Evolutionary conservation across 768 basidiomycete species (phyloP).

Genomic region (Lactarius vividus): DNA sequence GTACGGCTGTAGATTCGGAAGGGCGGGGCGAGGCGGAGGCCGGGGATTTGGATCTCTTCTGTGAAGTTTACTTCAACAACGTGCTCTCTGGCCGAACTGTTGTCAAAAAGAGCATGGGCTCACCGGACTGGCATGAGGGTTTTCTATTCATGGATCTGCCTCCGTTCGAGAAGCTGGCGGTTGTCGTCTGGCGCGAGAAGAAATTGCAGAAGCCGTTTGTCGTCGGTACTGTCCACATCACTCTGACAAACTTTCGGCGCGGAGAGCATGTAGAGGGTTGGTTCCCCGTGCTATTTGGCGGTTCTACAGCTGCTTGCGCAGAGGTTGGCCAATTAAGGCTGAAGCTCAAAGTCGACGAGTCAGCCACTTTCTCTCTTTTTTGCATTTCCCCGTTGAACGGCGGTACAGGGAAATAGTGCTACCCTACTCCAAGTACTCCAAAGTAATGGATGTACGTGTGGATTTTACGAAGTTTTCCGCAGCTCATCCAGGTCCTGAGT

Average conservation of each 20-base stretch:
- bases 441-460: conserved; percentile 54
- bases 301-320: conserved; percentile 46
- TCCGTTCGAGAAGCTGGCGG: conserved; percentile 67
- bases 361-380: conserved; percentile 33
- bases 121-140: conserved; percentile 79
- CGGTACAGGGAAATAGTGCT: conserved; percentile 72
- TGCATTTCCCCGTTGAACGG: neutral
- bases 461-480: neutral
- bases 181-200: conserved; percentile 70
- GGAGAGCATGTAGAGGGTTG: conserved; percentile 78
- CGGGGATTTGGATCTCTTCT: conserved; percentile 68
- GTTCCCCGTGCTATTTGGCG: conserved; percentile 68
- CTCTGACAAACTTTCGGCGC: conserved; percentile 68
- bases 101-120: conserved; percentile 60
- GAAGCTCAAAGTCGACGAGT: conserved; percentile 77
- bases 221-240: conserved; percentile 62
- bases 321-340: conserved; percentile 76
- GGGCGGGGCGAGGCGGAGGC: conserved; percentile 39
- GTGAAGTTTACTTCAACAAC: conserved; percentile 73
- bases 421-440: conserved; percentile 59
- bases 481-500: conserved; percentile 19
- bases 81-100: conserved; percentile 71
- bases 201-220: conserved; percentile 52
- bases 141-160: conserved; percentile 76
- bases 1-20: conserved; percentile 18